These are phyloP conservation scores for Pascua guehoae DNA, from an alignment of 1,284 basidiomycete genomes.

Conservation along the genomic window DNA sequence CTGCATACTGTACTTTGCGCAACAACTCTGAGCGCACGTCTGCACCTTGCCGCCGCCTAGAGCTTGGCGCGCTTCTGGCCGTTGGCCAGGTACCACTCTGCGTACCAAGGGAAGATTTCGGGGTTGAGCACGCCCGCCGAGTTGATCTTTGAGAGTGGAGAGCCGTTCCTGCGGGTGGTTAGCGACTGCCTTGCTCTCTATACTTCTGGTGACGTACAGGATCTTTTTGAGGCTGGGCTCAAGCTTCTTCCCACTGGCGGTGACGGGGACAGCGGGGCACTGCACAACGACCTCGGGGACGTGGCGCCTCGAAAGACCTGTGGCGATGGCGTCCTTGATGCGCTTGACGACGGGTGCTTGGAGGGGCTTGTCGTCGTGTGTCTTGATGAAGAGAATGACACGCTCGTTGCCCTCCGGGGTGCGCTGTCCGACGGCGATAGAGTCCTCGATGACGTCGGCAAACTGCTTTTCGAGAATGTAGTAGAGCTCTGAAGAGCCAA, in stretches of 20 bases:
- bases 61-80: neutral
- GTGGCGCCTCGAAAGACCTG: slow-evolving; percentile 30
- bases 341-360: slow-evolving; percentile 13
- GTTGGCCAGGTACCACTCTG: slow-evolving; percentile 12
- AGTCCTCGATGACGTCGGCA: slow-evolving; percentile 32
- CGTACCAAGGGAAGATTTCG: slow-evolving; percentile 15
- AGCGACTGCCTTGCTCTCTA: too few relatives aligned
- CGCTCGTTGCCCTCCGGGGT: slow-evolving; percentile 34
- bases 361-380: slow-evolving; percentile 21
- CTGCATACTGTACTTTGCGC: too few relatives aligned
- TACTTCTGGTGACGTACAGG: neutral
- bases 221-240: slow-evolving; percentile 22
- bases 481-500: slow-evolving; percentile 27
- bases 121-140: slow-evolving; percentile 16
- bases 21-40: too few relatives aligned
- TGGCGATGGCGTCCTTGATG: slow-evolving; percentile 29
- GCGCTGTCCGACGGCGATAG: slow-evolving; percentile 36
- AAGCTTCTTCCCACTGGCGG: slow-evolving; percentile 19
- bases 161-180: too few relatives aligned
- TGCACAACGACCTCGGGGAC: slow-evolving; percentile 35
- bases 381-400: slow-evolving; percentile 40
- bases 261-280: slow-evolving; percentile 21
- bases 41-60: neutral
- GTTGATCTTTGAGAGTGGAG: too few relatives aligned
- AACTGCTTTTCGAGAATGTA: slow-evolving; percentile 26